Evolutionary conservation across 2,329 filamentous ascomycete genomes (phyloP).

Genomic region (Cyphellophora europaea): DNA sequence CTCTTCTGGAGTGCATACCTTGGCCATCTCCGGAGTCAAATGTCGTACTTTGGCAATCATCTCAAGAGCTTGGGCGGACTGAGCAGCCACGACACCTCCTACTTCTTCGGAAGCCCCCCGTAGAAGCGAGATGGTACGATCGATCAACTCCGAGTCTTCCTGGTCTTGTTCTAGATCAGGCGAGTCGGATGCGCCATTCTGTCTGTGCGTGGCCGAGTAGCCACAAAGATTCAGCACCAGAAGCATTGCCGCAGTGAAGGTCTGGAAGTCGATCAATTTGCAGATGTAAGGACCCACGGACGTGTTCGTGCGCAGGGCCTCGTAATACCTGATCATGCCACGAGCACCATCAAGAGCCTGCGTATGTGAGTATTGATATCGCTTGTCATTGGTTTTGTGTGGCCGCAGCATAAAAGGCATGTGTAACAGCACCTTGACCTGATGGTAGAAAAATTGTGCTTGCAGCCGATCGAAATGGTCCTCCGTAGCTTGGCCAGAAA

Average conservation of each 20-base stretch:
- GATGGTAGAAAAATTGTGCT: slow-evolving; percentile 31
- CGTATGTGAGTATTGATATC: slow-evolving; percentile 29
- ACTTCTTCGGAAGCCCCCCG: slow-evolving; percentile 23
- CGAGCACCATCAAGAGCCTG: slow-evolving; percentile 33
- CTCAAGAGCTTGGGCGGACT: slow-evolving; percentile 32
- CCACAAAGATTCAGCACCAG: slow-evolving; percentile 34
- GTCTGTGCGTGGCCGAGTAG: slow-evolving; percentile 21
- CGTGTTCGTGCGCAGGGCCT: slow-evolving; percentile 22
- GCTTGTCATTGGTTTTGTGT: slow-evolving; percentile 23
- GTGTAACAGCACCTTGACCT: slow-evolving; percentile 32
- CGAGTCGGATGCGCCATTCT: slow-evolving; percentile 8
- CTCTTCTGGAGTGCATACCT: slow-evolving; percentile 2
- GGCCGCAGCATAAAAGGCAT: slow-evolving; percentile 36
- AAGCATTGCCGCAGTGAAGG: slow-evolving; percentile 37
- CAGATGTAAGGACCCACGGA: slow-evolving; percentile 28
- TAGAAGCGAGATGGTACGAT: slow-evolving; percentile 24
- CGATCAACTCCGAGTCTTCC: slow-evolving; percentile 28
- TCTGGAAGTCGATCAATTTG: slow-evolving; percentile 39
- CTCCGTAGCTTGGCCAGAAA: slow-evolving; percentile 17
- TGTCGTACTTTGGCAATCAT: slow-evolving; percentile 24
- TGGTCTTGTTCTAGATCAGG: slow-evolving; percentile 23
- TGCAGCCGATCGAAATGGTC: slow-evolving; percentile 25
- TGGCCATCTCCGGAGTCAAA: slow-evolving; percentile 12
- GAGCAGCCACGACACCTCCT: slow-evolving; percentile 33
- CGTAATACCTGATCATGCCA: slow-evolving; percentile 30